phyloP scores from a whole-genome alignment of 2,329 filamentous ascomycete species.

The Blumeria hordei region DNA sequence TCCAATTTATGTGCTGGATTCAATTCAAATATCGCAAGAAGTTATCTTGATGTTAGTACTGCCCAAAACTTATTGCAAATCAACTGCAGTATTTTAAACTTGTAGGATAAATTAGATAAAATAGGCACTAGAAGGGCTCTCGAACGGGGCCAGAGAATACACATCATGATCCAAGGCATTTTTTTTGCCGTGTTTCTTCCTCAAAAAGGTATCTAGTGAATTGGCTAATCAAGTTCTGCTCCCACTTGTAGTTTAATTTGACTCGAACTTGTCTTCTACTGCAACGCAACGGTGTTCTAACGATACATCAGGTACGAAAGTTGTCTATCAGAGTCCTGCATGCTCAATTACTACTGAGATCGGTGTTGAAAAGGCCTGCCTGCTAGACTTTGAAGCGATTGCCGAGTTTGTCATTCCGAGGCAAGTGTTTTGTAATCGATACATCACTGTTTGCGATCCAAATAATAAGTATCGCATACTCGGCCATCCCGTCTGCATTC shows the following conservation, averaged over 20 bases:
- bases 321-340: slow-evolving; percentile 36
- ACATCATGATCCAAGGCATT: slow-evolving; percentile 39
- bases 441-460: slow-evolving; percentile 55
- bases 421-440: slow-evolving; percentile 83
- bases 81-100: no score
- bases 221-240: no score
- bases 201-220: slow-evolving; percentile 26
- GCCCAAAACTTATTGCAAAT: no score
- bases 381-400: slow-evolving; percentile 69
- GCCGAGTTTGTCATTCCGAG: slow-evolving; percentile 86
- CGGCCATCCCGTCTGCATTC: slow-evolving; percentile 73
- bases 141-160: neutral
- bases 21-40: no score
- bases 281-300: neutral
- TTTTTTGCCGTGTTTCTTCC: slow-evolving; percentile 48
- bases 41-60: no score
- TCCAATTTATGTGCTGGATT: no score
- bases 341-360: slow-evolving; percentile 32
- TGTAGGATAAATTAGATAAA: no score
- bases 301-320: slow-evolving; percentile 26
- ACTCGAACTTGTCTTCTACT: neutral
- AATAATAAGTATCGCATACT: slow-evolving; percentile 51
- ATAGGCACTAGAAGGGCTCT: no score
- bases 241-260: no score
- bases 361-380: slow-evolving; percentile 27